Percentiles rank a stretch among this genome's conserved stretches.
Conservation (phyloP, 805 yeast genomes). For the Metschnikowia picachoensis region DNA sequence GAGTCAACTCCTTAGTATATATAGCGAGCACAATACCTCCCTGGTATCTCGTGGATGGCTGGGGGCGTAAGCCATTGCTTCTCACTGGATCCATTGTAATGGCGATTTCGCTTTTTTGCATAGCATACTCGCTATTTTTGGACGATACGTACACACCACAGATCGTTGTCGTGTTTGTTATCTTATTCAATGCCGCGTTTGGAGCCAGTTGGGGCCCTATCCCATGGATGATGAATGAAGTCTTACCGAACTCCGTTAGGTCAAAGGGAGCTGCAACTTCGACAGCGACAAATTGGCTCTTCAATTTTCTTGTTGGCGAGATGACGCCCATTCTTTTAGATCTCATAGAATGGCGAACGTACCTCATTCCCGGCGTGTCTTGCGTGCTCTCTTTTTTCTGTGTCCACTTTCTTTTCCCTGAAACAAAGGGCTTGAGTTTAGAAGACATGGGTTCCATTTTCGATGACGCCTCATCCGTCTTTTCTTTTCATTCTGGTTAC, state of each 20-base stretch:
- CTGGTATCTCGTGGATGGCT: conserved; percentile 82
- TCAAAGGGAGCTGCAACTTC: conserved; percentile 89
- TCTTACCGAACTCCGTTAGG: conserved; percentile 77
- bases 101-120: conserved; percentile 65
- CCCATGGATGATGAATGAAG: conserved; percentile 90
- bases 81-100: conserved; percentile 75
- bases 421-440: conserved; percentile 80
- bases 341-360: conserved; percentile 71
- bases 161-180: conserved; percentile 70
- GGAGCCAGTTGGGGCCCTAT: conserved; percentile 95
- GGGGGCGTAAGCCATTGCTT: conserved; percentile 89
- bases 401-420: conserved; percentile 76
- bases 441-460: conserved; percentile 92
- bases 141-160: conserved; percentile 52
- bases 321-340: conserved; percentile 85
- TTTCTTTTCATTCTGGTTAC: conserved; percentile 38
- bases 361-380: conserved; percentile 75
- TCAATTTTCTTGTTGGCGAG: conserved; percentile 89
- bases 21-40: conserved; percentile 71
- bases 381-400: conserved; percentile 71
- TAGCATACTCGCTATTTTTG: conserved; percentile 50
- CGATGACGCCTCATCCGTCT: conserved; percentile 53
- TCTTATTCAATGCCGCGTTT: conserved; percentile 77
- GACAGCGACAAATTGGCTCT: conserved; percentile 91
- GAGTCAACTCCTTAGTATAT: conserved; percentile 49